phyloP scores from a whole-genome alignment of 345 rosid species.

The Crucihimalaya himalaica region DNA sequence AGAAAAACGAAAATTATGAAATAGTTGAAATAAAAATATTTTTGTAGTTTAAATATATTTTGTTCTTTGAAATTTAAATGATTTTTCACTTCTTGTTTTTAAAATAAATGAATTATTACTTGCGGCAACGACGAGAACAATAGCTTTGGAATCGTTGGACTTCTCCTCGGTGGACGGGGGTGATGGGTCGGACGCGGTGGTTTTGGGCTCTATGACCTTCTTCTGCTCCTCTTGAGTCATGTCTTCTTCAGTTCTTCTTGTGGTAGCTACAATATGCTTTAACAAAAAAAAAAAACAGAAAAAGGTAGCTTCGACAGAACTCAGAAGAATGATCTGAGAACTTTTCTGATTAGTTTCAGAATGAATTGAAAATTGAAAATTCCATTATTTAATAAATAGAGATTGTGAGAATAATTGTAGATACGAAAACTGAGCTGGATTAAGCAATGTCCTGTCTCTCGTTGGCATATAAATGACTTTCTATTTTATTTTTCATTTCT shows the following conservation, averaged over 20 bases:
- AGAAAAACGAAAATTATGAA: neutral
- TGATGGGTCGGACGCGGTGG: neutral
- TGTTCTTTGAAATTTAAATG: neutral
- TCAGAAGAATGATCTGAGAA: no score
- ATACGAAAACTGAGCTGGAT: slow-evolving; percentile 35
- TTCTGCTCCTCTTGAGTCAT: slow-evolving; percentile 39
- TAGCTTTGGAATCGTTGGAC: slow-evolving; percentile 36
- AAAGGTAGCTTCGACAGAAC: no score
- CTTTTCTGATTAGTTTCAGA: slow-evolving; percentile 4
- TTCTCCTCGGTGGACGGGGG: slow-evolving; percentile 26
- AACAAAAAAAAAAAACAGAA: no score
- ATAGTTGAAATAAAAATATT: neutral
- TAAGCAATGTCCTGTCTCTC: slow-evolving; percentile 36
- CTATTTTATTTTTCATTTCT: neutral
- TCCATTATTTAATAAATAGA: slow-evolving; percentile 20
- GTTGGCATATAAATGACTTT: slow-evolving; percentile 32
- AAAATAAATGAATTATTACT: slow-evolving; percentile 20
- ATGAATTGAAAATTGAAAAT: slow-evolving; percentile 7
- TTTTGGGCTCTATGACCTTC: slow-evolving; percentile 1
- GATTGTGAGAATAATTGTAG: slow-evolving; percentile 11
- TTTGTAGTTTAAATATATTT: neutral
- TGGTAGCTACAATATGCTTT: neutral
- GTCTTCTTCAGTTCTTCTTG: neutral
- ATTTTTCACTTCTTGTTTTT: no score
- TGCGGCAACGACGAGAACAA: slow-evolving; percentile 33